Base-by-base conservation (phyloP, 2,329 filamentous ascomycete genomes). In the Colletotrichum chlorophyti region DNA sequence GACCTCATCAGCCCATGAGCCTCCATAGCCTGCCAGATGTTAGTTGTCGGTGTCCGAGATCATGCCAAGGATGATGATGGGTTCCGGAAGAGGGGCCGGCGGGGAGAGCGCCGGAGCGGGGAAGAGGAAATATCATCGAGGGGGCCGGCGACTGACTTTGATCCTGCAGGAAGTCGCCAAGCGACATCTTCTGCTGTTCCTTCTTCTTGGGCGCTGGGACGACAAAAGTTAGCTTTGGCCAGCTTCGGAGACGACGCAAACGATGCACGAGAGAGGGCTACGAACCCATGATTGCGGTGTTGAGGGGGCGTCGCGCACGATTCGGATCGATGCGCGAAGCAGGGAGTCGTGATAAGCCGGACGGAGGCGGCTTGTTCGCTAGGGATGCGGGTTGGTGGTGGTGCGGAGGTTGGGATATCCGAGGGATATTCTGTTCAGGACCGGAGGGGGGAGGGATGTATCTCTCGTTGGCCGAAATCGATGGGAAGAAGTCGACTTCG, bases 1-100 rank as follows among this genome's bases (percentile, higher is more conserved):
- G 80, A 99, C 97, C 75, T 99, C 95, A 79, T 99, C 96, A 70
- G 95, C 95, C 95, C 95, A 99, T 68, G 95, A 98, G 72, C 94
- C 93, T 67, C 80, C 83, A 65, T 79, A 81, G 65, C 77, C 79
- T 81, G 51, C 43, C 26, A 27, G 60, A 31, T 64, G 69, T 73
- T 64, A 72, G 66, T 63, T 51, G 48, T 55, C 46, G 27, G 45
- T 60, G n/a, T 23, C 14, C 29, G 19, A 24, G 7, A 23, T 27
- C 31, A 5, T 32, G 21, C 37, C 21, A 23, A 31, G 8, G n/a
- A 10, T n/a, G 23, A 23, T 19, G 11, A 8, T 27, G 5, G 27
- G 60, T 57, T n/a, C 61, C 42, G 59, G 32, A 68, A 71, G 63
- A 73, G 70, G 69, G 48, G 60, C 55, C 58, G 60, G 61, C 58